phyloP scores from a whole-genome alignment of 2,329 filamentous ascomycete species.

The Malbranchea zuffiana region DNA sequence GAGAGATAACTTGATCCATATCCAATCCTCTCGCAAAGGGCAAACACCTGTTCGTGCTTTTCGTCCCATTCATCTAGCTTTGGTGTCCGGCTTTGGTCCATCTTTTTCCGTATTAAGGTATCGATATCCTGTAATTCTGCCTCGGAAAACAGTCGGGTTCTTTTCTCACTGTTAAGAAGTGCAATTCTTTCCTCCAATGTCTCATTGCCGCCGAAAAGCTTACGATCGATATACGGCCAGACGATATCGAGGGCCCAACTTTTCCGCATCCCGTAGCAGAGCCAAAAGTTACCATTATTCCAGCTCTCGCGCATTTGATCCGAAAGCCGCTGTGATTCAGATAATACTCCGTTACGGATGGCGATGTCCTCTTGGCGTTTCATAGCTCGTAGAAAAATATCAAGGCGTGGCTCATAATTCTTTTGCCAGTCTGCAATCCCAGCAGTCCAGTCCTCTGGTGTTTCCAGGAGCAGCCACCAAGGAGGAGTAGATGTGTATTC shows the following conservation, averaged over 20 bases:
- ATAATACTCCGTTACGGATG: constrained; percentile 11
- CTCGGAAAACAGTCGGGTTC: no score
- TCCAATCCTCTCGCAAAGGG: no score
- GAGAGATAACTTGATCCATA: no score
- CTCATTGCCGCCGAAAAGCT: constrained; percentile 3
- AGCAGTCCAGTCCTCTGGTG: constrained; percentile 18
- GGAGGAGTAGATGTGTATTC: constrained; percentile 18
- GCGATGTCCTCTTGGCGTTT: constrained; percentile 16
- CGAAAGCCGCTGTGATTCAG: constrained; percentile 15
- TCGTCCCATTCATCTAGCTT: no score
- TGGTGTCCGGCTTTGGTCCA: no score
- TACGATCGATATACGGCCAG: constrained; percentile 8
- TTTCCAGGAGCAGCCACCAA: constrained; percentile 20
- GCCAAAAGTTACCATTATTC: constrained; percentile 18
- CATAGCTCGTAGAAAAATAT: constrained; percentile 19
- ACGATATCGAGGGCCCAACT: constrained; percentile 19
- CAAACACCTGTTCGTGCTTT: no score
- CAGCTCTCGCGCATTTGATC: constrained; percentile 16
- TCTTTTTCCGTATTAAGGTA: no score
- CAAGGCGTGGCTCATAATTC: constrained; percentile 19
- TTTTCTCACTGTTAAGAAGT: constrained; percentile 3
- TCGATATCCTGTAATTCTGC: no score
- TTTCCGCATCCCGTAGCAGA: constrained; percentile 14
- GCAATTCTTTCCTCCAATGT: constrained; percentile 5
- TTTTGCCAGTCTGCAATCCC: constrained; percentile 18